phyloP scores from a whole-genome alignment of 164 flowering plant genomes.

The Santalum album region DNA sequence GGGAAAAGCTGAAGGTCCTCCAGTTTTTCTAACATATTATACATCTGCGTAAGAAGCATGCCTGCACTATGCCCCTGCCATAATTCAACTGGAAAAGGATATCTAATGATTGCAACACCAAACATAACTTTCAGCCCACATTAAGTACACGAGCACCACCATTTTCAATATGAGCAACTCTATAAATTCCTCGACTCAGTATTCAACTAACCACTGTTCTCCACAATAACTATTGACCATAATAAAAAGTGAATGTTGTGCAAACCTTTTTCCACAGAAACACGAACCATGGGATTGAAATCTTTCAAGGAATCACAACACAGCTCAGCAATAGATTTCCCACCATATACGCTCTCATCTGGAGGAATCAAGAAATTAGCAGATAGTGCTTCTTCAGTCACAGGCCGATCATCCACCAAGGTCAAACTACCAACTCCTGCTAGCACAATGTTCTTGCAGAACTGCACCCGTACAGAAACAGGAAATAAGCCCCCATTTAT shows the following conservation, averaged over 20 bases:
- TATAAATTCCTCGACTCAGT: no score
- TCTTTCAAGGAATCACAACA: conserved; percentile 85
- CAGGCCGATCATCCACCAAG: conserved; percentile 64
- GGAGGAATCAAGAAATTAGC: conserved; percentile 74
- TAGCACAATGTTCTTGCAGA: conserved; percentile 92
- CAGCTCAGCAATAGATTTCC: conserved; percentile 69
- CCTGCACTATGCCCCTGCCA: no score
- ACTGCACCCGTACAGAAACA: conserved; percentile 31
- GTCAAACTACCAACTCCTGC: conserved; percentile 97
- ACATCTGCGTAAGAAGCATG: no score
- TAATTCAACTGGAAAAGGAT: no score
- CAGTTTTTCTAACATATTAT: no score
- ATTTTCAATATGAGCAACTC: no score
- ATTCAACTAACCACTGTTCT: no score
- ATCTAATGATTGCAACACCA: no score
- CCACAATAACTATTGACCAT: not conserved
- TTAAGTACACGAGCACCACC: no score
- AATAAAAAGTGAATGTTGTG: not conserved
- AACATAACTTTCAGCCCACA: no score
- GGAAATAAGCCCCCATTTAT: not conserved
- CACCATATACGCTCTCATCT: conserved; percentile 38
- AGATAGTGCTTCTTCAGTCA: conserved; percentile 50
- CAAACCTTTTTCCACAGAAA: conserved; percentile 72
- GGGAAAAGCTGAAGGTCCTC: no score
- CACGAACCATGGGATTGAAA: conserved; percentile 90